Base-by-base conservation (phyloP, 1,139 yeast genomes). In the Yamadazyma conglobata region DNA sequence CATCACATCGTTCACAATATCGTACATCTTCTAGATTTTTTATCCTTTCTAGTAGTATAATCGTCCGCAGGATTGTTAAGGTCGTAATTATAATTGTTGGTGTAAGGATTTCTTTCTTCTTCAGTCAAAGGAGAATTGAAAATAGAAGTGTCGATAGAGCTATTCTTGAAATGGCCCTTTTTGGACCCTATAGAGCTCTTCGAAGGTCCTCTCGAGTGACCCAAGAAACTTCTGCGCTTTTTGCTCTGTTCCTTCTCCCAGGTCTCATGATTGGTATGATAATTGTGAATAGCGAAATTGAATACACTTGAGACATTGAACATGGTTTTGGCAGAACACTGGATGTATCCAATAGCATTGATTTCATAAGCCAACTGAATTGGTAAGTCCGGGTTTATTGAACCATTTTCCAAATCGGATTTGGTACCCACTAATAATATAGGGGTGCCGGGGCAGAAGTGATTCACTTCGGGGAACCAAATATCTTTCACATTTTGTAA, bases 401-500 rank as follows among this genome's bases (percentile, higher is more conserved):
- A 27, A 25, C 61, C 53, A 27, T 37, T 27, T 5, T 23, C 20
- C 36, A 83, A 60, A 56, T 88, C 96, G 3, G 79, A 57, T 52
- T 88, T 87, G 21, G 91, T 71, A 1, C 95, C 96, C 9, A 86
- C 88, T 24, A 88, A 58, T 22, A 87, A 57, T 15, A 82, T 70
- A 3, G 95, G 94, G 4, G 81, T 70, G 2, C 77, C 81, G 2
- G 91, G 89, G 50, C 95, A 85, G 52, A 82, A 87, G 51, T 84
- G 91, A 37, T 70, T 64, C 2, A 86, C 84, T 52, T 88, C 96
- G 0, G 95, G 95, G 27, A 74, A 76, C 96, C 96, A 88, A 37
- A 74, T 77, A 43, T 86, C 93, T 41, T 71, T 72, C 10, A 85
- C 85, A 49, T 87, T 86, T 33, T 75, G 77, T 35, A 88, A 60